Evolutionary conservation across 140 eudicot genomes (phyloP).

Genomic region (Ambrosia hybrid): DNA sequence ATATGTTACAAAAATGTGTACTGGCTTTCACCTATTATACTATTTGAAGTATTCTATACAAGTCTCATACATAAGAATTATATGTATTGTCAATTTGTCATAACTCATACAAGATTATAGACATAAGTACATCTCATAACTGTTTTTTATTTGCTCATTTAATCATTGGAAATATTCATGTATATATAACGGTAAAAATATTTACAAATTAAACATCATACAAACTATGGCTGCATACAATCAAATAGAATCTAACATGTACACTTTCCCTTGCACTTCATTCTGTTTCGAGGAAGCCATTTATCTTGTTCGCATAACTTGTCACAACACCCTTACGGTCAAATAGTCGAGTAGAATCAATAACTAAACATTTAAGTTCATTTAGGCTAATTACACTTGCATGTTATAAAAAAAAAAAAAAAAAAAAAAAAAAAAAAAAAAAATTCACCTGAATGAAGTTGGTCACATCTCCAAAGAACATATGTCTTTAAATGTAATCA

Average conservation of each 20-base stretch:
- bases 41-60: too few relatives aligned
- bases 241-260: neutral
- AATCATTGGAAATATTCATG: too few relatives aligned
- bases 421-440: neutral
- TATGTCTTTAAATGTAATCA: neutral
- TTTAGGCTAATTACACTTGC: neutral
- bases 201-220: constrained; percentile 45
- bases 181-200: constrained; percentile 29
- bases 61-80: too few relatives aligned
- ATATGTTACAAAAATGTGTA: too few relatives aligned
- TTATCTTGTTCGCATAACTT: neutral
- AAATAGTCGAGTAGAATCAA: constrained; percentile 8
- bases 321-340: neutral
- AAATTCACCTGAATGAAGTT: constrained; percentile 21
- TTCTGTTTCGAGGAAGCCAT: neutral
- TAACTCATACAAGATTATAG: too few relatives aligned
- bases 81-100: too few relatives aligned
- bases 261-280: neutral
- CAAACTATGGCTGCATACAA: neutral
- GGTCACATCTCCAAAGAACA: neutral
- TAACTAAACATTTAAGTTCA: neutral
- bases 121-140: too few relatives aligned
- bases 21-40: too few relatives aligned
- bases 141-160: too few relatives aligned
- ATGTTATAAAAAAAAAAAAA: too few relatives aligned